A percentile compares a stretch with the other conserved stretches of the same genome.
Conservation (phyloP, 345 rosid genomes). For the Linum usitatissimum region DNA sequence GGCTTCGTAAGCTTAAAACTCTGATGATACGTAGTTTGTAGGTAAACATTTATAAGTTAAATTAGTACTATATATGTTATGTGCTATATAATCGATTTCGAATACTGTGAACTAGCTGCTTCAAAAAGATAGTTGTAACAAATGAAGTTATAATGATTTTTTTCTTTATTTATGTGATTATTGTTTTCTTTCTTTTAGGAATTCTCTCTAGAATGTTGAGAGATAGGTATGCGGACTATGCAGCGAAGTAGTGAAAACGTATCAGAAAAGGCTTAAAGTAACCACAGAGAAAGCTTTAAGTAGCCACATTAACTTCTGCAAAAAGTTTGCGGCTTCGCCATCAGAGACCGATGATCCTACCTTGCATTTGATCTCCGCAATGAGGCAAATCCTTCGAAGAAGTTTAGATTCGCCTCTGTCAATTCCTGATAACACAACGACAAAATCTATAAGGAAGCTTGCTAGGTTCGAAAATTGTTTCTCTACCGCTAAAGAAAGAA, state of each 20-base stretch:
- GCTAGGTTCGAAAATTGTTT: slow-evolving; percentile 74
- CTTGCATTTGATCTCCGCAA: slow-evolving; percentile 31
- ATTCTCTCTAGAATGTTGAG: slow-evolving; percentile 72
- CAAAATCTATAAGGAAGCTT: slow-evolving; percentile 29
- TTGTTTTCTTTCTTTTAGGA: too few species aligned
- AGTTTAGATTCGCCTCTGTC: slow-evolving; percentile 42
- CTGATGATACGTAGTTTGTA: too few species aligned
- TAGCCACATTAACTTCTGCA: slow-evolving; percentile 47
- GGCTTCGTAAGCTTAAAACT: too few species aligned
- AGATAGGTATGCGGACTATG: slow-evolving; percentile 76
- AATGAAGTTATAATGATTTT: too few species aligned
- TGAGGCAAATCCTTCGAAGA: slow-evolving; percentile 30
- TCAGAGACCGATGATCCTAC: slow-evolving; percentile 40
- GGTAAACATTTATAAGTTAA: too few species aligned
- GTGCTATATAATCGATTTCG: too few species aligned
- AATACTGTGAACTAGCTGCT: too few species aligned
- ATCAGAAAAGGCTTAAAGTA: slow-evolving; percentile 14
- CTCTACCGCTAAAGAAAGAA: slow-evolving; percentile 31
- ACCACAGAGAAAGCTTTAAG: slow-evolving; percentile 44
- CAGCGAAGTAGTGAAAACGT: slow-evolving; percentile 49
- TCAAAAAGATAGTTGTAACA: too few species aligned
- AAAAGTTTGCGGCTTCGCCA: slow-evolving; percentile 33
- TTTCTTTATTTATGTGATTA: too few species aligned
- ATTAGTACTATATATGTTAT: too few species aligned
- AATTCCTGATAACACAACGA: slow-evolving; percentile 60